Base-by-base conservation (phyloP, 495 filamentous ascomycete genomes). In the Xylaria venustula region DNA sequence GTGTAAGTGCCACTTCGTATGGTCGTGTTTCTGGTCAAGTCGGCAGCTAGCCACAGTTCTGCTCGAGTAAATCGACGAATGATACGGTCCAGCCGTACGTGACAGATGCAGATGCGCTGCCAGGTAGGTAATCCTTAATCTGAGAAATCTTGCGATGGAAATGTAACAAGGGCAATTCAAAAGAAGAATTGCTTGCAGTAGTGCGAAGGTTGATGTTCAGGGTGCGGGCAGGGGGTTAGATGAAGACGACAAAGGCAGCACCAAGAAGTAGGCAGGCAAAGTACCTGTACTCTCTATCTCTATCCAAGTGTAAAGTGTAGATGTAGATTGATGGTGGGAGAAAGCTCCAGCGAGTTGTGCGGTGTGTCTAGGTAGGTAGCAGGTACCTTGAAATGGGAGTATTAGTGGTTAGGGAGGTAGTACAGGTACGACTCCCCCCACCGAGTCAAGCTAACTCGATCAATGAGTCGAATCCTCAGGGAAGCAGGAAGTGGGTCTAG, bases 171-270 rank as follows among this genome's bases (percentile, higher is more conserved):
- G 23, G 26, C 44, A 42, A 11, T 40, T 22, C 55, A 26, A 28
- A 34, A 52, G 56, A 45, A 52, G 56, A 51, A 51, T 47, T 60
- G 57, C 26, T 60, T 52, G 57, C 57, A 58, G 45, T 50, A 58
- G 56, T 50, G 56, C 17, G 41, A 19, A 22, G 25, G 26, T 5
- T 55, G 54, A 47, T 49, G 47, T 34, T 59, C 36, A 34, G 47
- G 47, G 48, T 59, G 25, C 28, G 30, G 30, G 51, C 34, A 42
- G 51, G 23, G 51, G 36, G n/a, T n/a, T n/a, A n/a, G n/a, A n/a
- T n/a, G n/a, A n/a, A n/a, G n/a, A n/a, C n/a, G n/a, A n/a, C n/a
- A n/a, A n/a, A n/a, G n/a, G n/a, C n/a, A n/a, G n/a, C n/a, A n/a
- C n/a, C n/a, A n/a, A n/a, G n/a, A n/a, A n/a, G n/a, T n/a, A n/a